These are phyloP conservation scores for Neurospora africana DNA, from an alignment of 495 filamentous ascomycete species.

Conservation along the genomic window DNA sequence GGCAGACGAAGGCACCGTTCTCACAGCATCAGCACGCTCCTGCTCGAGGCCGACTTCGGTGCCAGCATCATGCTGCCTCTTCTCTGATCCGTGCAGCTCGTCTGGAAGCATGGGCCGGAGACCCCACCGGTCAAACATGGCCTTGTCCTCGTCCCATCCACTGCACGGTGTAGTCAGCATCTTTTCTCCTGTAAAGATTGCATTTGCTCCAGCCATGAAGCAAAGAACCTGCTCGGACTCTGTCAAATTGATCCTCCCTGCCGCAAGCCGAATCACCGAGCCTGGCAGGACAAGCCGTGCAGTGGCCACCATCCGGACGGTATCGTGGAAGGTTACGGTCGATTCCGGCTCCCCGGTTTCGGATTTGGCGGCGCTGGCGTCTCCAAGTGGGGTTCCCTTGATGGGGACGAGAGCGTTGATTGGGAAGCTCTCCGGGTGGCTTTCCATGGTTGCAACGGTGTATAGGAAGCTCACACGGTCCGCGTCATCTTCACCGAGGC, in stretches of 20 bases:
- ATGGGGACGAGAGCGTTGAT: constrained; percentile 82
- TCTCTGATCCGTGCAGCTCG: not conserved
- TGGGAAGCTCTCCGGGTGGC: constrained; percentile 74
- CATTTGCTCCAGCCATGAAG: constrained; percentile 79
- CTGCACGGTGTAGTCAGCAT: constrained; percentile 85
- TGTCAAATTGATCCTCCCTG: constrained; percentile 62
- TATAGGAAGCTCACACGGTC: constrained; percentile 73
- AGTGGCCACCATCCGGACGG: constrained; percentile 68
- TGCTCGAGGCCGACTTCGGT: not conserved
- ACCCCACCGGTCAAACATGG: constrained; percentile 70
- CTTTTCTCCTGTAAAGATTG: constrained; percentile 83
- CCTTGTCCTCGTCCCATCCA: constrained; percentile 76
- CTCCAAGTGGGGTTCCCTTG: constrained; percentile 69
- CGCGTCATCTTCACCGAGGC: constrained; percentile 60
- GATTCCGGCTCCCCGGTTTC: not conserved
- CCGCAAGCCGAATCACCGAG: constrained; percentile 73
- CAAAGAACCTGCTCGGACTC: constrained; percentile 79
- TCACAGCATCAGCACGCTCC: not conserved
- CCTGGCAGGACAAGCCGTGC: constrained; percentile 67
- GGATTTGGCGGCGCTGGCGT: constrained; percentile 39
- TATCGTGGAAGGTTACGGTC: constrained; percentile 53
- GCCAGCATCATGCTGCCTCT: not conserved
- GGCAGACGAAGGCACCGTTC: not conserved
- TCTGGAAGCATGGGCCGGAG: constrained; percentile 41
- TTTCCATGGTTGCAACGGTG: constrained; percentile 62